A percentile compares a stretch with the other conserved stretches of the same genome.
phyloP scores from a whole-genome alignment of 441 rosid species.

The Gossypium davidsonii region DNA sequence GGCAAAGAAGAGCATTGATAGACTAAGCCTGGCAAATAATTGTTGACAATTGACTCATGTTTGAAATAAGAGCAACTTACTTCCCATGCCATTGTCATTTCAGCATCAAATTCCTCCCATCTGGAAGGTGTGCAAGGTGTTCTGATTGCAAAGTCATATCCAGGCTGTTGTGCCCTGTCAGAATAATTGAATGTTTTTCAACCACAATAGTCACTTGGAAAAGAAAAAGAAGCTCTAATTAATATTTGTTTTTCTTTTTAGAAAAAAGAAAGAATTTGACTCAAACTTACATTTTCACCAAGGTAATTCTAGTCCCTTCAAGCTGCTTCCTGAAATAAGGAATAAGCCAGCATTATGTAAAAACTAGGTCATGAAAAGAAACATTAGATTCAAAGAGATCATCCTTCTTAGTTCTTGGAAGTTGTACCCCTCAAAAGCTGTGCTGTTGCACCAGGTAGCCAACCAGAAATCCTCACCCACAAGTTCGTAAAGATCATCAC shows the following conservation, averaged over 20 bases:
- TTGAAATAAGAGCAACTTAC: slow-evolving; percentile 41
- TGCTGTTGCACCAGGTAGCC: slow-evolving; percentile 93
- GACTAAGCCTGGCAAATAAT: slow-evolving; percentile 4
- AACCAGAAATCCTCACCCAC: slow-evolving; percentile 98
- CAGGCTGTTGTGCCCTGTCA: slow-evolving; percentile 61
- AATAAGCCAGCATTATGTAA: slow-evolving; percentile 15
- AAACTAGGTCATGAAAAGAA: slow-evolving; percentile 9
- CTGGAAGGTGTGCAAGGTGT: slow-evolving; percentile 95
- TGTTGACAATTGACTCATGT: neutral
- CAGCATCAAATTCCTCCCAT: slow-evolving; percentile 88
- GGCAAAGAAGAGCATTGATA: neutral
- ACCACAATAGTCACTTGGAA: neutral
- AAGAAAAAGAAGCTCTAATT: slow-evolving; percentile 1
- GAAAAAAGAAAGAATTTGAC: neutral
- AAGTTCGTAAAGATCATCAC: slow-evolving; percentile 68
- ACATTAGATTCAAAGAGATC: slow-evolving; percentile 14
- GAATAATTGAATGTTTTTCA: slow-evolving; percentile 18
- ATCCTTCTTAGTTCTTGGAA: slow-evolving; percentile 15
- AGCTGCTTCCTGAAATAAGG: slow-evolving; percentile 72
- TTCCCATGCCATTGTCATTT: slow-evolving; percentile 92
- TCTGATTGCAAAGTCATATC: slow-evolving; percentile 82
- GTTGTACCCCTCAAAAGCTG: slow-evolving; percentile 68
- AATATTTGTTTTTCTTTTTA: neutral
- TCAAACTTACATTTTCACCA: slow-evolving; percentile 50
- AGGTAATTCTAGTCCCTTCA: slow-evolving; percentile 92